Conservation (phyloP, 805 yeast genomes). For the Cyberlindnera petersonii region DNA sequence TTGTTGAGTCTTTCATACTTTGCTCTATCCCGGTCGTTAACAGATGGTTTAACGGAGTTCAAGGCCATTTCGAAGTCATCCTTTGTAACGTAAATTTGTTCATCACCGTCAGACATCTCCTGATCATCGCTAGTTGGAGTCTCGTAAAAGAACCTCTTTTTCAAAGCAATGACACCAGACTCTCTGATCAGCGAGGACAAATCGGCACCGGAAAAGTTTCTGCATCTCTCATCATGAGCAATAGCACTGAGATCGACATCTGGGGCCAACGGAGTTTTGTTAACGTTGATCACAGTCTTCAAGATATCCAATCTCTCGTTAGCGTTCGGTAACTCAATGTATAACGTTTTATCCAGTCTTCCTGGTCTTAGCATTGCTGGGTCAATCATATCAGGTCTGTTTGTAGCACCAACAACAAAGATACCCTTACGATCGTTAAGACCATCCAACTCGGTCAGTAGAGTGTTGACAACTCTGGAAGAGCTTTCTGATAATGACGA, state of each 20-base stretch:
- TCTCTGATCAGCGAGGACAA: constrained; percentile 87
- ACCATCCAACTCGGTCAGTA: constrained; percentile 93
- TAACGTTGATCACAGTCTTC: constrained; percentile 65
- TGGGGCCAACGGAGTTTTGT: constrained; percentile 67
- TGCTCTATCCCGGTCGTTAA: constrained; percentile 74
- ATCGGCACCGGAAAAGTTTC: constrained; percentile 95
- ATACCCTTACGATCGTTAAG: constrained; percentile 89
- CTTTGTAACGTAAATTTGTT: constrained; percentile 49
- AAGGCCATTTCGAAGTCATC: constrained; percentile 73
- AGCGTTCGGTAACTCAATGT: constrained; percentile 81
- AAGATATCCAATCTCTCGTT: constrained; percentile 80
- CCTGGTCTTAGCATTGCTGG: constrained; percentile 98
- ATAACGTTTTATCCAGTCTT: constrained; percentile 86
- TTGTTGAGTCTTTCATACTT: constrained; percentile 73
- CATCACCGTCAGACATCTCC: constrained; percentile 44
- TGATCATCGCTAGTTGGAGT: constrained; percentile 42
- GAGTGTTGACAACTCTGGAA: constrained; percentile 89
- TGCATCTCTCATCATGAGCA: constrained; percentile 74
- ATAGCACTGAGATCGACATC: constrained; percentile 58
- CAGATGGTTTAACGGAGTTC: constrained; percentile 79
- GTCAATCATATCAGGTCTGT: constrained; percentile 97
- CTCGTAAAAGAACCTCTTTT: constrained; percentile 59
- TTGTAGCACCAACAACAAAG: constrained; percentile 94
- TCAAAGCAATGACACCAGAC: constrained; percentile 86
- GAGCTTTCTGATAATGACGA: constrained; percentile 83